Conservation (phyloP, 2,329 filamentous ascomycete species). For the Aspergillus sp. region DNA sequence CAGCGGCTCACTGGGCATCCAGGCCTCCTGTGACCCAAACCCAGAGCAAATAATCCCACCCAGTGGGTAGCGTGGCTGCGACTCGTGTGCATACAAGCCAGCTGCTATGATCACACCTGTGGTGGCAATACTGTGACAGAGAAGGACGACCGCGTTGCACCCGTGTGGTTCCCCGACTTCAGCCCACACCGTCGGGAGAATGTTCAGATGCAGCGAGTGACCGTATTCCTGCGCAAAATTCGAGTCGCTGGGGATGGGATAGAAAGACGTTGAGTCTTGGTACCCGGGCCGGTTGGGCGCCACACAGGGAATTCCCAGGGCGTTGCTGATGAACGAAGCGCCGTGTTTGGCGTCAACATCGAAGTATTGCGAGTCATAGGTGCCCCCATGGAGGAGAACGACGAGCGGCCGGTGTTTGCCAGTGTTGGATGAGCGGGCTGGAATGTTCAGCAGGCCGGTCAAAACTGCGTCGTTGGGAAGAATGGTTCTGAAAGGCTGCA, state of each 20-base stretch:
- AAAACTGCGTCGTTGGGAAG: conserved; percentile 1
- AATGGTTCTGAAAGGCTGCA: conserved; percentile 4
- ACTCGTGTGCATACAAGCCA: not conserved
- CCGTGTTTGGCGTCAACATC: not conserved
- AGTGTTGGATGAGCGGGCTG: not conserved
- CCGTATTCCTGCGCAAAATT: conserved; percentile 5
- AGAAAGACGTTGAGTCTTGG: conserved; percentile 1
- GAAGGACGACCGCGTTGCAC: conserved; percentile 4
- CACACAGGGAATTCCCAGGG: conserved; percentile 6
- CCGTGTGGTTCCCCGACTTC: not conserved
- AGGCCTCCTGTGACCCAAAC: not conserved
- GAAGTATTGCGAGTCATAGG: conserved; percentile 10
- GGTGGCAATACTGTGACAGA: conserved; percentile 4
- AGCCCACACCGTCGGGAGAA: conserved; percentile 2
- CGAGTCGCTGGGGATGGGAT: not conserved
- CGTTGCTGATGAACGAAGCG: not conserved
- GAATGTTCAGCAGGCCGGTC: conserved; percentile 3
- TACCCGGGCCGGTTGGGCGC: conserved; percentile 8
- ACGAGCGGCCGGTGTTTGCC: conserved; percentile 1
- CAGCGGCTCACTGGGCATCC: not conserved
- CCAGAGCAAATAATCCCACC: conserved; percentile 6
- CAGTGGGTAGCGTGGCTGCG: not conserved
- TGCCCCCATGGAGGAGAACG: conserved; percentile 4
- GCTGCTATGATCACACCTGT: conserved; percentile 8
- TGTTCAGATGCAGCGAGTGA: not conserved